These are phyloP conservation scores for Linnemannia zychae DNA, from an alignment of 192 early-diverging fungal genomes.

Conservation along the genomic window DNA sequence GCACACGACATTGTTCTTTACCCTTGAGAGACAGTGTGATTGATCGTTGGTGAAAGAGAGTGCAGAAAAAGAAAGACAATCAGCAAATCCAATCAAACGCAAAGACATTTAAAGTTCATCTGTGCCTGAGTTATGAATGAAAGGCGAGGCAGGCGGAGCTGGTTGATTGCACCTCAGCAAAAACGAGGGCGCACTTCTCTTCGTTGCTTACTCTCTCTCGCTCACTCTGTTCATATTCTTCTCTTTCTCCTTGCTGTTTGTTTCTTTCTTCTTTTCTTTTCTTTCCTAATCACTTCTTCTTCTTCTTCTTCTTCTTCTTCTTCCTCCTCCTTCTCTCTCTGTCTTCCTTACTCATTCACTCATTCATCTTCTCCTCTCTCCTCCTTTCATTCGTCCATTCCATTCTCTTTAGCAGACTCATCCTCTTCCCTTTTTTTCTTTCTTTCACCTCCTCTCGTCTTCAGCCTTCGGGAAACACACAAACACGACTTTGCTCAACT, in stretches of 20 bases:
- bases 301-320: not conserved
- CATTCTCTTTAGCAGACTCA: not conserved
- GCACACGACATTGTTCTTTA: too few species aligned
- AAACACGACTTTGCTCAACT: not conserved
- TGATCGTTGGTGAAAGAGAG: too few species aligned
- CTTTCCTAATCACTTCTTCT: not conserved
- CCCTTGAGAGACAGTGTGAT: too few species aligned
- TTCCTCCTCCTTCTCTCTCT: not conserved
- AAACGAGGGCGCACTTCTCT: too few species aligned
- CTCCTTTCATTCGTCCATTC: not conserved
- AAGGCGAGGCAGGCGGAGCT: not conserved
- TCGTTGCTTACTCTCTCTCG: not conserved
- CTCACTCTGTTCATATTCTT: not conserved
- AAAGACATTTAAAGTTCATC: constrained; percentile 18
- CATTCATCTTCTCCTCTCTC: not conserved
- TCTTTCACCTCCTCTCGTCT: constrained; percentile 2
- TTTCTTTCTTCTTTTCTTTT: not conserved
- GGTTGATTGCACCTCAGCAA: not conserved
- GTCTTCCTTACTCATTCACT: not conserved
- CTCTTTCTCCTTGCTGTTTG: not conserved
- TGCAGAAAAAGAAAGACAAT: not conserved
- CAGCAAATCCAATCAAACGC: constrained; percentile 15
- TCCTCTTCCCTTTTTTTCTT: not conserved
- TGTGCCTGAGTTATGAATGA: not conserved
- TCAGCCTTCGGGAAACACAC: too few species aligned